These are phyloP conservation scores for Crithidia acanthocephali DNA, from an alignment of 208 protist species.

Conservation along the genomic window DNA sequence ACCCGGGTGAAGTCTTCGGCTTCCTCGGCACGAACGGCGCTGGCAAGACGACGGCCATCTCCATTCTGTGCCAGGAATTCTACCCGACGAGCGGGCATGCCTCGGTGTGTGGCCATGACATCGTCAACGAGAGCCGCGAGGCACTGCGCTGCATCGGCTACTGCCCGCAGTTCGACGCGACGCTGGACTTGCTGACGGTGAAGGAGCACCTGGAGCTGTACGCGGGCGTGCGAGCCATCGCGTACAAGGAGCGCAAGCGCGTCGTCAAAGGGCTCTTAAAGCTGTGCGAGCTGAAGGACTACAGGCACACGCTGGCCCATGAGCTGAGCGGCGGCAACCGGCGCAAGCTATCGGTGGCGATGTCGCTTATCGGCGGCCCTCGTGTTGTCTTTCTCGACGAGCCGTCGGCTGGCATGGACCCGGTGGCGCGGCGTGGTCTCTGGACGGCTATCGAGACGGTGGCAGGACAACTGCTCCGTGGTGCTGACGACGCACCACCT, in stretches of 20 bases:
- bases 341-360: conserved; percentile 69
- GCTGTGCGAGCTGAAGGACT: conserved; percentile 42
- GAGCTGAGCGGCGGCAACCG: conserved; percentile 72
- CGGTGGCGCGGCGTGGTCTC: conserved; percentile 47
- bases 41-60: conserved; percentile 90
- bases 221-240: conserved; percentile 38
- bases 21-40: conserved; percentile 92
- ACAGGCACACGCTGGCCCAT: conserved; percentile 35
- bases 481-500: conserved; percentile 94
- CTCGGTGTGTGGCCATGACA: conserved; percentile 60
- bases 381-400: conserved; percentile 76
- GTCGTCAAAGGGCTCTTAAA: conserved; percentile 38
- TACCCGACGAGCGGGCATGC: conserved; percentile 68
- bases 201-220: conserved; percentile 89
- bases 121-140: conserved; percentile 44
- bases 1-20: conserved; percentile 81
- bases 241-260: conserved; percentile 33
- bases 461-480: conserved; percentile 62
- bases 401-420: conserved; percentile 79
- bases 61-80: conserved; percentile 83
- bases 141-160: conserved; percentile 88
- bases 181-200: conserved; percentile 92
- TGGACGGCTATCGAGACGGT: conserved; percentile 77
- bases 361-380: conserved; percentile 72
- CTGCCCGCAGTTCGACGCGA: conserved; percentile 96